Evolutionary conservation across 805 yeast species (phyloP).

Genomic region (Nakazawaea sp.): DNA sequence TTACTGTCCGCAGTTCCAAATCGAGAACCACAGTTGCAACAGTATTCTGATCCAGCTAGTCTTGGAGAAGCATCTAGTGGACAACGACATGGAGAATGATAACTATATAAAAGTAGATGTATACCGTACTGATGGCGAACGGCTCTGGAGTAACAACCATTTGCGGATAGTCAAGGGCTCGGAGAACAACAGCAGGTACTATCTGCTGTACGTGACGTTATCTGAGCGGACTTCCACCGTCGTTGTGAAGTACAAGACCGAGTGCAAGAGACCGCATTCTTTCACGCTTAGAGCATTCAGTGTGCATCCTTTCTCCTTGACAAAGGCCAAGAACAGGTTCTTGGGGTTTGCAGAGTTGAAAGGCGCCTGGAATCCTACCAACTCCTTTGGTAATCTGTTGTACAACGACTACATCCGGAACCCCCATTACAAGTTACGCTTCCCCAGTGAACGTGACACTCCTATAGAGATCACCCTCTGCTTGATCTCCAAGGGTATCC

Average conservation of each 20-base stretch:
- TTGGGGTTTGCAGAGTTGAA: conserved; percentile 15
- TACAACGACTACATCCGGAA: conserved; percentile 38
- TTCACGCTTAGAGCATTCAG: conserved; percentile 14
- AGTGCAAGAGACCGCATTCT: conserved; percentile 6
- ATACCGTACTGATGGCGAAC: conserved; percentile 25
- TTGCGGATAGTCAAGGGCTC: conserved; percentile 14
- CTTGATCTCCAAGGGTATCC: conserved; percentile 18
- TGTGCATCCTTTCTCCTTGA: conserved; percentile 14
- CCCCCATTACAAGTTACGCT: conserved; percentile 42
- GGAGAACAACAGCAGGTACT: conserved; percentile 25
- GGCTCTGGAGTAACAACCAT: conserved; percentile 18
- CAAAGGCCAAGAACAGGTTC: conserved; percentile 25
- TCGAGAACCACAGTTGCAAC: conserved; percentile 25
- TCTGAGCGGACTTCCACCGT: conserved; percentile 16
- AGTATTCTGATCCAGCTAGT: conserved; percentile 35
- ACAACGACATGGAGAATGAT: conserved; percentile 12
- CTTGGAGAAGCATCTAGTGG: conserved; percentile 41
- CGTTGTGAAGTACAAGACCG: conserved; percentile 13
- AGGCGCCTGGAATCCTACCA: conserved; percentile 38
- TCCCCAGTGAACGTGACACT: conserved; percentile 18
- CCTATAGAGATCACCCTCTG: conserved; percentile 16
- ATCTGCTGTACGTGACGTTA: conserved; percentile 16
- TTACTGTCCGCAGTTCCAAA: conserved; percentile 36
- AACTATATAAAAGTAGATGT: conserved; percentile 13
- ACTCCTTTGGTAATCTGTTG: conserved; percentile 52